Evolutionary conservation across 352 stramenopile species (phyloP).

Genomic region (Phytophthora pluvialis): DNA sequence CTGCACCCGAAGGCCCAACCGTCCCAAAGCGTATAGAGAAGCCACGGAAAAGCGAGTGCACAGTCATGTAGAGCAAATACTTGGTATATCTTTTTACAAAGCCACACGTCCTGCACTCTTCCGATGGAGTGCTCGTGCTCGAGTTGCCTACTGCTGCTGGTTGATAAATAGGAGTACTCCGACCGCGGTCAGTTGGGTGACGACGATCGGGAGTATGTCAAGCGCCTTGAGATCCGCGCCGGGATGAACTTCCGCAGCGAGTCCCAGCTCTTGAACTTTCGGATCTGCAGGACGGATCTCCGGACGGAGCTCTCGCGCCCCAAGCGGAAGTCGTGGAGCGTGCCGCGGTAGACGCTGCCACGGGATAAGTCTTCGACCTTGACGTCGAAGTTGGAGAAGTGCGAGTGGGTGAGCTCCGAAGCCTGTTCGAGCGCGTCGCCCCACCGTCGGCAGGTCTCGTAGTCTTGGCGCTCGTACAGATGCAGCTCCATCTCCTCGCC

Average conservation of each 20-base stretch:
- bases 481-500: constrained; percentile 79
- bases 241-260: constrained; percentile 40
- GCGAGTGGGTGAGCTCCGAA: constrained; percentile 56
- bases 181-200: constrained; percentile 17
- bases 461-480: constrained; percentile 67
- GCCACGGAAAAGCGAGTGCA: constrained; percentile 33
- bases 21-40: constrained; percentile 34
- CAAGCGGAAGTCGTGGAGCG: constrained; percentile 55
- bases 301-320: constrained; percentile 28
- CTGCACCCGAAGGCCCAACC: neutral
- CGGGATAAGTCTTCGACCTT: constrained; percentile 69
- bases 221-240: constrained; percentile 30
- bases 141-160: neutral
- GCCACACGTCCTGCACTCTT: constrained; percentile 16
- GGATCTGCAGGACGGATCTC: constrained; percentile 38
- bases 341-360: constrained; percentile 69
- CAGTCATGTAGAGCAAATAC: constrained; percentile 21
- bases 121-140: constrained; percentile 15
- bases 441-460: constrained; percentile 38
- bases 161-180: constrained; percentile 30
- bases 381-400: constrained; percentile 70
- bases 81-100: constrained; percentile 13
- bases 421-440: constrained; percentile 62
- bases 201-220: constrained; percentile 36
- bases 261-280: constrained; percentile 48